Conservation (phyloP, 768 basidiomycete species). For the Pleurotus citrinopileatus region DNA sequence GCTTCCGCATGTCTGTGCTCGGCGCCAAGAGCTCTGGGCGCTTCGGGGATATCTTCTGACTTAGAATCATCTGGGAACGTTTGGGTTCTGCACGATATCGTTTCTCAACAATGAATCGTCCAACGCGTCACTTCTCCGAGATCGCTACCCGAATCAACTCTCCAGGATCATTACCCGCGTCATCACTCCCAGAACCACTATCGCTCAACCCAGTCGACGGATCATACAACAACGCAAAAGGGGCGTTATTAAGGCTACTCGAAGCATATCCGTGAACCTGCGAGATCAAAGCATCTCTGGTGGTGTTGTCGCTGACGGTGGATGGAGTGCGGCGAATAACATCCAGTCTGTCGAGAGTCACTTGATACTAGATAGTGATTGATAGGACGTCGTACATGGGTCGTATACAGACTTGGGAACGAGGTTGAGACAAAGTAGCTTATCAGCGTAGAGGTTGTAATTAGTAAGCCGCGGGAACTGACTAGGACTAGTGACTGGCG, state of each 20-base stretch:
- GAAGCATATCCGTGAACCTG: conserved; percentile 23
- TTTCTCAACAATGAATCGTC: too few relatives aligned
- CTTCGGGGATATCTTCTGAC: too few relatives aligned
- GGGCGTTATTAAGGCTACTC: conserved; percentile 13
- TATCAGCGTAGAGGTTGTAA: conserved; percentile 43
- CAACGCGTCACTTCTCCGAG: too few relatives aligned
- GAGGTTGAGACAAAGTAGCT: conserved; percentile 29
- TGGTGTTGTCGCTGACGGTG: conserved; percentile 27
- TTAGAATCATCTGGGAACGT: too few relatives aligned
- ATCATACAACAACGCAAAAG: conserved; percentile 25
- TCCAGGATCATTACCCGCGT: too few relatives aligned
- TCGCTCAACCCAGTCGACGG: conserved; percentile 16
- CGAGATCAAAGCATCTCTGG: conserved; percentile 36
- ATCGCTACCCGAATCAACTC: too few relatives aligned
- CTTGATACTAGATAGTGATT: not conserved
- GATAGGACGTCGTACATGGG: not conserved
- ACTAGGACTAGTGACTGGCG: too few relatives aligned
- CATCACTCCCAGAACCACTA: conserved; percentile 9
- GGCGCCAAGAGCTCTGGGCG: too few relatives aligned
- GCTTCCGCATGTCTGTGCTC: too few relatives aligned
- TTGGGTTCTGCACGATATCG: too few relatives aligned
- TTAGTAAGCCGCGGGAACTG: too few relatives aligned
- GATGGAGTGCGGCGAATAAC: conserved; percentile 48
- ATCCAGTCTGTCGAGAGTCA: conserved; percentile 38
- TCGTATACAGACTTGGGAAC: not conserved